Base-by-base conservation (phyloP, 495 filamentous ascomycete genomes). In the Friedmanniomyces simplex region DNA sequence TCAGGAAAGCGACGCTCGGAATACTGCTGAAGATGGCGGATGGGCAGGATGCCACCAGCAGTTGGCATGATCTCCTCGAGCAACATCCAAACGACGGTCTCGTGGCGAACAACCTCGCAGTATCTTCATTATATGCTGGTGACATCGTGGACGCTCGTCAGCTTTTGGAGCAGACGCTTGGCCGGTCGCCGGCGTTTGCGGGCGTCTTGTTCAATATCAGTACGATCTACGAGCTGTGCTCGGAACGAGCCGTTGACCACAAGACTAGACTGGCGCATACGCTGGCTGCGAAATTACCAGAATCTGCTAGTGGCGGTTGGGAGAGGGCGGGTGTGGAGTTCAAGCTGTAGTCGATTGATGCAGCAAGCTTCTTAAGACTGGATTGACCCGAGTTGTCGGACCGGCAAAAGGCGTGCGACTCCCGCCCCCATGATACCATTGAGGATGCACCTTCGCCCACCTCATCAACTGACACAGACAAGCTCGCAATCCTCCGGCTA, bases 191-290 rank as follows among this genome's bases (percentile, higher is more conserved):
- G 21, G 79, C 81, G 0, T 94, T 90, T 60, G 79, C 82, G 45
- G 85, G 85, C 10, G 67, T 94, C 18, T 77, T 89, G 1, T 98
- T 96, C 70, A 98, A 98, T 67, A 73, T 98, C 8, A 78, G 82
- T 16, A 96, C 93, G 0, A 79, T 95, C 62, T 98, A 95, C 67
- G 93, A 98, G 69, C 79, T 98, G 5, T 91, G 86, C 63, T 88
- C 85, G 1, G 91, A 97, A 55, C 77, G 77, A 58, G 76, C 85
- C n/a, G 71, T 75, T 48, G 75, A 74, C 16, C 68, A 84, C 63
- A 97, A 96, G 72, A 68, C 77, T 20, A 68, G 71, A 21, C 74
- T 97, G 22, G 82, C 86, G 8, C 85, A 87, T 65, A 78, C 74
- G 30, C 74, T 94, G 16, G 84, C 89, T 1, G 73, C 68, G 14